phyloP scores from a whole-genome alignment of 2,329 filamentous ascomycete genomes.

The Penicillium griseofulvum region DNA sequence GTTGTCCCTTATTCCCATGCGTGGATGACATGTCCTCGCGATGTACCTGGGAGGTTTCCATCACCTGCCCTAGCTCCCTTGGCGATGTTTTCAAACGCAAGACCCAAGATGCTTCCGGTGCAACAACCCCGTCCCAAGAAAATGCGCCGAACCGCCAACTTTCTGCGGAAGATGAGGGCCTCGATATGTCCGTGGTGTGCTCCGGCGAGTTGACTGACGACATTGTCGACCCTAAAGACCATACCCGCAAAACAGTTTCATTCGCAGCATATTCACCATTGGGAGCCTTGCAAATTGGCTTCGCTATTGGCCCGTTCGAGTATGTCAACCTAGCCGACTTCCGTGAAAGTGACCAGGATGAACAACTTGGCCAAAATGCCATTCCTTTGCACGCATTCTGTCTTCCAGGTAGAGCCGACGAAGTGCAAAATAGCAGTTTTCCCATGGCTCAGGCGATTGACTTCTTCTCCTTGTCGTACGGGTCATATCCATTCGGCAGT shows the following conservation, averaged over 20 bases:
- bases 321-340: conserved; percentile 86
- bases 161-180: conserved; percentile 74
- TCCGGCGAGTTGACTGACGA: conserved; percentile 88
- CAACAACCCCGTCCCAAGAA: conserved; percentile 17
- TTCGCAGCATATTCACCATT: conserved; percentile 75
- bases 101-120: conserved; percentile 21
- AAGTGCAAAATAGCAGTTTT: conserved; percentile 82
- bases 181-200: conserved; percentile 88
- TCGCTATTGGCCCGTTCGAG: conserved; percentile 92
- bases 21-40: conserved; percentile 79
- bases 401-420: conserved; percentile 74
- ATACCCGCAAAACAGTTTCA: conserved; percentile 80
- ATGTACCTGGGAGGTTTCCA: conserved; percentile 82
- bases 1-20: conserved; percentile 88
- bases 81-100: conserved; percentile 64
- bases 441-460: conserved; percentile 85
- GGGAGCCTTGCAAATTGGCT: conserved; percentile 84
- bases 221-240: conserved; percentile 69
- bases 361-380: conserved; percentile 82
- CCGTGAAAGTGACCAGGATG: conserved; percentile 85
- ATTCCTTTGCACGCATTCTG: conserved; percentile 90
- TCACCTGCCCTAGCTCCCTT: conserved; percentile 81
- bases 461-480: conserved; percentile 82
- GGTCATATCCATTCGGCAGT: conserved; percentile 84
- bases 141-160: conserved; percentile 41